phyloP scores from a whole-genome alignment of 1,284 basidiomycete genomes.

The Rhodotorula sp. region DNA sequence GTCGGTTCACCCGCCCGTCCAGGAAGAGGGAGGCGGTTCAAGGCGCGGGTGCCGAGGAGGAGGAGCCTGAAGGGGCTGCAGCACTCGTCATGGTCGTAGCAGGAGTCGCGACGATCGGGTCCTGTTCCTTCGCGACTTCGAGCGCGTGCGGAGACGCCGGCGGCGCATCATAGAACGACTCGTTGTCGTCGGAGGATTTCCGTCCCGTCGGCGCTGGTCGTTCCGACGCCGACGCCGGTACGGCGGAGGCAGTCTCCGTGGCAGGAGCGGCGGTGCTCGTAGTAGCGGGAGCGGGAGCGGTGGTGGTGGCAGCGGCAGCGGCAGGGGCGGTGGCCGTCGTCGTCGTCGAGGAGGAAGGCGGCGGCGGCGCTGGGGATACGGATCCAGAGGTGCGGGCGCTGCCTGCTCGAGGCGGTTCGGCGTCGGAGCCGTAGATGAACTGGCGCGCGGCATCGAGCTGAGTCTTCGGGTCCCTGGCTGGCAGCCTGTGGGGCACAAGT shows the following conservation, averaged over 20 bases:
- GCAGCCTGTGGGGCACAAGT: constrained; percentile 57
- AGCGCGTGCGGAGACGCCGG: background rate
- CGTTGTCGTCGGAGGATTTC: background rate
- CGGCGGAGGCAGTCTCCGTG: background rate
- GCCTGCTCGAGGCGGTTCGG: constrained; percentile 18
- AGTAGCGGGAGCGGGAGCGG: background rate
- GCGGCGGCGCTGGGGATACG: background rate
- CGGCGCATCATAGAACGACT: constrained; percentile 7
- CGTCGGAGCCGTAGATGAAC: constrained; percentile 56
- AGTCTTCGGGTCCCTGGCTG: constrained; percentile 61
- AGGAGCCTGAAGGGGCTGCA: no score
- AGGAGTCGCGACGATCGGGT: background rate
- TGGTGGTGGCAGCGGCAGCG: background rate
- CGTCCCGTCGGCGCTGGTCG: background rate
- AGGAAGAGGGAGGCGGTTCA: no score
- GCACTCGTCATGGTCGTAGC: background rate
- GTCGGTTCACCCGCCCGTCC: no score
- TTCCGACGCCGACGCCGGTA: background rate
- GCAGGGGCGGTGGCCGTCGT: background rate
- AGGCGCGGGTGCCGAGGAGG: no score
- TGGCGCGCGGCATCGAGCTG: constrained; percentile 61
- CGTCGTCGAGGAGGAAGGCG: background rate
- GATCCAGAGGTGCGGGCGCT: background rate
- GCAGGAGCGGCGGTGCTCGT: background rate
- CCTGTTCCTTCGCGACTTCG: background rate